A percentile compares a stretch with the other conserved stretches of the same genome.
These are phyloP conservation scores for Xylaria sp. DNA, from an alignment of 2,329 filamentous ascomycete genomes.

Conservation along the genomic window DNA sequence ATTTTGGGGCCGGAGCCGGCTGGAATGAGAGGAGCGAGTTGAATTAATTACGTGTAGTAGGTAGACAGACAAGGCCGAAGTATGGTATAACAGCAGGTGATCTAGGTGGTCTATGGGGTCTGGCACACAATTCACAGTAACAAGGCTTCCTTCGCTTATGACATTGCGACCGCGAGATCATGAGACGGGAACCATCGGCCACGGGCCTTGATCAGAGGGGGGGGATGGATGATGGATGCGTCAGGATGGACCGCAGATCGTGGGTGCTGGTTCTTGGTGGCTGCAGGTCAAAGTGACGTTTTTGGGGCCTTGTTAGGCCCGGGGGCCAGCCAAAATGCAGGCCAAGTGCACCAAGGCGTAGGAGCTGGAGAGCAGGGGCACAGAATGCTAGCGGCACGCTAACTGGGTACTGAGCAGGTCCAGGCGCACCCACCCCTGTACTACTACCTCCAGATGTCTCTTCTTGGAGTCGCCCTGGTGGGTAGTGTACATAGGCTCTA, in stretches of 20 bases:
- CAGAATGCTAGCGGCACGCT: neutral
- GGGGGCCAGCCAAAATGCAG: neutral
- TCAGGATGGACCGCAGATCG: conserved; percentile 40
- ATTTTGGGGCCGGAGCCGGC: conserved; percentile 18
- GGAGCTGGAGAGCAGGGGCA: conserved; percentile 10
- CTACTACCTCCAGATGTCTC: neutral
- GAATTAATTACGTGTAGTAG: conserved; percentile 17
- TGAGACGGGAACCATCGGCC: conserved; percentile 25
- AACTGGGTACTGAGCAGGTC: conserved; percentile 1
- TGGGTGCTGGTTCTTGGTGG: conserved; percentile 39
- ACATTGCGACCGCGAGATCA: conserved; percentile 28
- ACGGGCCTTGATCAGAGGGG: conserved; percentile 35
- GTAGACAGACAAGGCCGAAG: conserved; percentile 12
- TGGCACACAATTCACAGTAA: neutral
- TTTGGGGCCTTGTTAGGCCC: conserved; percentile 25
- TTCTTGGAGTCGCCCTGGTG: neutral
- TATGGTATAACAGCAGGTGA: conserved; percentile 2
- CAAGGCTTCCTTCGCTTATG: conserved; percentile 31
- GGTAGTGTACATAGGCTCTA: neutral
- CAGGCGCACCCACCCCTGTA: conserved; percentile 16
- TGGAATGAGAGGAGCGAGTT: conserved; percentile 21
- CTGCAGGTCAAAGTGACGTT: conserved; percentile 48
- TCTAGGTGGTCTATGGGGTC: neutral
- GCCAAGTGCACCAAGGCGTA: neutral
- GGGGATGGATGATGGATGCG: conserved; percentile 26